Evolutionary conservation across 1,284 basidiomycete species (phyloP).

Genomic region (Apiotrichum siamense): DNA sequence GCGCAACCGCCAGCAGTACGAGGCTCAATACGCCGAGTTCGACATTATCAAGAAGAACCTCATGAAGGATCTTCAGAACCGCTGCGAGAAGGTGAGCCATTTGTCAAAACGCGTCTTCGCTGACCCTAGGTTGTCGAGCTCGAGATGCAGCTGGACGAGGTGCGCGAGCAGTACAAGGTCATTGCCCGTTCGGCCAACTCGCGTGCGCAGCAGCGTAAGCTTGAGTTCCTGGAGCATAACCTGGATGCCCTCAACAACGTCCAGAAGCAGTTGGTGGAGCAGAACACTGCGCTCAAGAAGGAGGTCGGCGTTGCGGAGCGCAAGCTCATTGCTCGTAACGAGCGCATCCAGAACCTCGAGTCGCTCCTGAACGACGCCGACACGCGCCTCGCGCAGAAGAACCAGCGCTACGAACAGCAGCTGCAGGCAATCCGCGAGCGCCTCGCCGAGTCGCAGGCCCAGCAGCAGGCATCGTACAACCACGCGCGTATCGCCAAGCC

Average conservation of each 20-base stretch:
- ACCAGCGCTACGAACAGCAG: slow-evolving; percentile 92
- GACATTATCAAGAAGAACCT: slow-evolving; percentile 98
- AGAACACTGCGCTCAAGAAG: slow-evolving; percentile 96
- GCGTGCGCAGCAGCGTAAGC: slow-evolving; percentile 98
- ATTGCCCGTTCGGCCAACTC: slow-evolving; percentile 96
- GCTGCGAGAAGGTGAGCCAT: slow-evolving; percentile 84
- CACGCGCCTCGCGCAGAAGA: slow-evolving; percentile 79
- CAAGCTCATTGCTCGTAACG: slow-evolving; percentile 90
- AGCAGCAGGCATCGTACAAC: slow-evolving; percentile 57
- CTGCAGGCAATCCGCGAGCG: slow-evolving; percentile 85
- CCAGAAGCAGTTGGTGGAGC: slow-evolving; percentile 99
- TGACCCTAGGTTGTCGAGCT: slow-evolving; percentile 83
- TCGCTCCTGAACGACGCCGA: slow-evolving; percentile 87
- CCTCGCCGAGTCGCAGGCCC: slow-evolving; percentile 78
- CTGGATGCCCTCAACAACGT: slow-evolving; percentile 91
- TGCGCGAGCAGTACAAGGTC: slow-evolving; percentile 98
- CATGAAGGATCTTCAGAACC: slow-evolving; percentile 97
- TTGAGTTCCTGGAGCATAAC: slow-evolving; percentile 96
- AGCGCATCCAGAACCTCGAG: slow-evolving; percentile 94
- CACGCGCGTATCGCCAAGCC: slow-evolving; percentile 82
- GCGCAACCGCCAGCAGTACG: slow-evolving; percentile 91
- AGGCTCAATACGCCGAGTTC: slow-evolving; percentile 94
- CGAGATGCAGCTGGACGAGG: slow-evolving; percentile 97
- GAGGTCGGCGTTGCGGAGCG: slow-evolving; percentile 95
- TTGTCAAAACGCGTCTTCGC: not conserved